phyloP scores from a whole-genome alignment of 2,329 filamentous ascomycete species.

The Raffaelea arxii region DNA sequence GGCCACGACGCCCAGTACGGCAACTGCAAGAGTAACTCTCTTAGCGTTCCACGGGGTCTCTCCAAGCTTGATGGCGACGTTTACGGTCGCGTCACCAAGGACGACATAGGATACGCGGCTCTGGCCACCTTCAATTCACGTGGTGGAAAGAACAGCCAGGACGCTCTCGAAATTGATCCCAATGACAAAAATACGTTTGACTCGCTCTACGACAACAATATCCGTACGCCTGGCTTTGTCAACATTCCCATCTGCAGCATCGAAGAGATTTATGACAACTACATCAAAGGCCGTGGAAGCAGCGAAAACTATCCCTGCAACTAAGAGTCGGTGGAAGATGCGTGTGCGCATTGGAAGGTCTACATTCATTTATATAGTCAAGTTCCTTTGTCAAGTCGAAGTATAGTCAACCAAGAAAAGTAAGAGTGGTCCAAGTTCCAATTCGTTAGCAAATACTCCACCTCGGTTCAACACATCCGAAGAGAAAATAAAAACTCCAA shows the following conservation, averaged over 20 bases:
- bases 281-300: neutral
- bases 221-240: neutral
- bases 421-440: too few relatives aligned
- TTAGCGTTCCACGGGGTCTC: constrained; percentile 23
- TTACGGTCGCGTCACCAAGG: neutral
- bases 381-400: too few relatives aligned
- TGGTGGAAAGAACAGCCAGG: neutral
- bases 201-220: neutral
- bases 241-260: neutral
- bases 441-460: too few relatives aligned
- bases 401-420: too few relatives aligned
- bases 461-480: too few relatives aligned
- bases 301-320: neutral
- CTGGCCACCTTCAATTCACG: neutral
- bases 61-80: constrained; percentile 24
- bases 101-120: neutral
- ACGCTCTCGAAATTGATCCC: neutral
- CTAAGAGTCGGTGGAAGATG: too few relatives aligned
- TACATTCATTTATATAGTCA: too few relatives aligned
- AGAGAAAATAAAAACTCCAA: too few relatives aligned
- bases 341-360: too few relatives aligned
- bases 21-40: constrained; percentile 16
- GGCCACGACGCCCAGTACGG: constrained; percentile 7
- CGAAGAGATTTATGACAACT: neutral
- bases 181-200: neutral